Evolutionary conservation across 257 asterid species (phyloP), one percentile per base, ranked within the genome.

Genomic region (Galeopsis tetrahit): DNA sequence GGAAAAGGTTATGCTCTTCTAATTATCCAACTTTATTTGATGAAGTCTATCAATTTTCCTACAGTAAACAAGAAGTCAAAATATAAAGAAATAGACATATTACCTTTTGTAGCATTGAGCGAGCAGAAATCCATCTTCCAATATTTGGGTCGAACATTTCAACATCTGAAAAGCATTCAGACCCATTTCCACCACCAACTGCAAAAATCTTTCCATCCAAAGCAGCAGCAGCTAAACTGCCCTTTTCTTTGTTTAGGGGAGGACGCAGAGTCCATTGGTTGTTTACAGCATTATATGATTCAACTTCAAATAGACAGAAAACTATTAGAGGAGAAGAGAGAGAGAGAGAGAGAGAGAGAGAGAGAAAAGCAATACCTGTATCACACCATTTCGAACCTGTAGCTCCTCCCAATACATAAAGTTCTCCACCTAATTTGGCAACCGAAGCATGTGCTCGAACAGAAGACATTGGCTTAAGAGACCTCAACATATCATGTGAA

Each of bases 91-190:
- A 34, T 6, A 17, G 11, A 34, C 39, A 39, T 4, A 39, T 36
- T 70, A 90, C 97, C 97, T 85, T 85, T 66, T 85, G 77, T 56
- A 77, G 86, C 93, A 87, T 81, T 38, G 96, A 86, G 68, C 87
- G 88, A 52, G 85, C 80, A 48, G 75, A 13, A 56, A 89, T 87
- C 96, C 97, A 91, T 60, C 82, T 77, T 32, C 94, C 92, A 70
- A 84, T 77, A 64, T 77, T 69, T 28, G 82, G 73, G 76, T 91
- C 95, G 38, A 83, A 83, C 91, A 91, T 87, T 77, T 87, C 91
- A 43, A 91, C 94, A 35, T 70, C 75, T 21, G 96, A 78, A 74
- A 85, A 83, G 79, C 85, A 49, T 4, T 80, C 85, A 36, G 33
- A 34, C 51, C 90, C 87, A 76, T 86, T 71, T 61, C 92, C 95